Percentiles rank a stretch among this genome's conserved stretches.
phyloP scores from a whole-genome alignment of 106 monocot genomes.

The Platanthera guangdongensis region DNA sequence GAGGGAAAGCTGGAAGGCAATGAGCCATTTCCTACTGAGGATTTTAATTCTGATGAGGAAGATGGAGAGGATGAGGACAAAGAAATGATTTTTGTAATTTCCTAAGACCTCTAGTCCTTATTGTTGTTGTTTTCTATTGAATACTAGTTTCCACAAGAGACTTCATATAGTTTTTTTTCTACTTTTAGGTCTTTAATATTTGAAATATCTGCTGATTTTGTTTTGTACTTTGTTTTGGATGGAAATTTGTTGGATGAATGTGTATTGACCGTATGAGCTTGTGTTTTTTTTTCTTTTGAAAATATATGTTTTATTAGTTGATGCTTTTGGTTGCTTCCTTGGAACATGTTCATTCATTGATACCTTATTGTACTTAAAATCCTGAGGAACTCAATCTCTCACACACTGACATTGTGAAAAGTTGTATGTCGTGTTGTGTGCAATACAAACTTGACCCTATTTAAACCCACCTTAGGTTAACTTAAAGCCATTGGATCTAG shows the following conservation, averaged over 20 bases:
- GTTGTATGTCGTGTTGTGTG: background rate
- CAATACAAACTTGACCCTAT: background rate
- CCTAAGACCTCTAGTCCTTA: background rate
- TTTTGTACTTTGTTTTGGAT: background rate
- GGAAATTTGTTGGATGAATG: background rate
- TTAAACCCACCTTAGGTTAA: background rate
- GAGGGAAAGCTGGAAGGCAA: constrained; percentile 16
- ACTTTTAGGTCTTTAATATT: background rate
- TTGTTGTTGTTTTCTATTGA: background rate
- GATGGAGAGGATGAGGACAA: constrained; percentile 55
- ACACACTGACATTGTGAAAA: background rate
- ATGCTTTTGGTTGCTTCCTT: background rate
- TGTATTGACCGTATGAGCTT: background rate
- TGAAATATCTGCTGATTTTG: background rate
- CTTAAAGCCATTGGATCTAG: background rate
- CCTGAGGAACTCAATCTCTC: background rate
- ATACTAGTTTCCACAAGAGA: background rate
- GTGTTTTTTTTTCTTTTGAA: background rate
- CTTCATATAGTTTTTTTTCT: background rate
- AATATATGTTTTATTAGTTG: background rate
- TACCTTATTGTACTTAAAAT: background rate
- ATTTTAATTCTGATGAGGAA: constrained; percentile 24
- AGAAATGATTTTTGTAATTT: constrained; percentile 76
- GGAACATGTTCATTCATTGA: background rate
- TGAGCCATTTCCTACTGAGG: constrained; percentile 15